A percentile compares a stretch with the other conserved stretches of the same genome.
Evolutionary conservation across 805 yeast genomes (phyloP).

Genomic region (Metschnikowia amazonensis): DNA sequence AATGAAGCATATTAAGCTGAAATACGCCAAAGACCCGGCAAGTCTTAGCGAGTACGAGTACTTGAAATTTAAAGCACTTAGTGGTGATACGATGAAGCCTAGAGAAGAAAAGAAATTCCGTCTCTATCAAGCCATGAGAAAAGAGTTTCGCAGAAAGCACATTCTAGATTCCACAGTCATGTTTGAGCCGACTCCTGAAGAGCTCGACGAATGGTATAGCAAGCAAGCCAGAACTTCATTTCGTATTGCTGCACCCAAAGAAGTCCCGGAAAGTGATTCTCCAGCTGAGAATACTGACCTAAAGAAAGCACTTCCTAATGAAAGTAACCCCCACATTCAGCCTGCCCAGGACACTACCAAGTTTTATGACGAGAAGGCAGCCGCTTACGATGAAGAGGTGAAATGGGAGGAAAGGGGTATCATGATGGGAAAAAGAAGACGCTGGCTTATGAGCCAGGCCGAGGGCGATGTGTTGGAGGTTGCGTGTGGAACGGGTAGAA

Average conservation of each 20-base stretch:
- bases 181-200: conserved; percentile 41
- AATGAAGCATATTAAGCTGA: conserved; percentile 39
- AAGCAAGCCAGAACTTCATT: conserved; percentile 27
- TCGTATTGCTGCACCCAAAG: conserved; percentile 25
- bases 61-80: conserved; percentile 56
- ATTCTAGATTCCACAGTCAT: conserved; percentile 29
- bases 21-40: conserved; percentile 32
- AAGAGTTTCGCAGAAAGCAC: conserved; percentile 40
- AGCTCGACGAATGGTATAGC: conserved; percentile 39
- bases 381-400: conserved; percentile 75
- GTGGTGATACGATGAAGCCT: conserved; percentile 56
- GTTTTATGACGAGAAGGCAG: conserved; percentile 75
- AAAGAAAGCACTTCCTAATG: conserved; percentile 27
- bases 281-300: background rate
- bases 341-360: conserved; percentile 78
- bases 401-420: conserved; percentile 67
- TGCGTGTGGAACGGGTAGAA: conserved; percentile 95
- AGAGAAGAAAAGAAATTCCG: conserved; percentile 58
- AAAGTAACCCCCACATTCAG: conserved; percentile 44
- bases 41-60: conserved; percentile 59
- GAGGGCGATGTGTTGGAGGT: conserved; percentile 91
- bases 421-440: conserved; percentile 60
- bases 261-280: conserved; percentile 16
- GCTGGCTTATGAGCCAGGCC: conserved; percentile 73
- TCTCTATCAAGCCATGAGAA: conserved; percentile 55